A percentile compares a stretch with the other conserved stretches of the same genome.
These are phyloP conservation scores for Penicillium angulare DNA, from an alignment of 495 filamentous ascomycete species.

Conservation along the genomic window DNA sequence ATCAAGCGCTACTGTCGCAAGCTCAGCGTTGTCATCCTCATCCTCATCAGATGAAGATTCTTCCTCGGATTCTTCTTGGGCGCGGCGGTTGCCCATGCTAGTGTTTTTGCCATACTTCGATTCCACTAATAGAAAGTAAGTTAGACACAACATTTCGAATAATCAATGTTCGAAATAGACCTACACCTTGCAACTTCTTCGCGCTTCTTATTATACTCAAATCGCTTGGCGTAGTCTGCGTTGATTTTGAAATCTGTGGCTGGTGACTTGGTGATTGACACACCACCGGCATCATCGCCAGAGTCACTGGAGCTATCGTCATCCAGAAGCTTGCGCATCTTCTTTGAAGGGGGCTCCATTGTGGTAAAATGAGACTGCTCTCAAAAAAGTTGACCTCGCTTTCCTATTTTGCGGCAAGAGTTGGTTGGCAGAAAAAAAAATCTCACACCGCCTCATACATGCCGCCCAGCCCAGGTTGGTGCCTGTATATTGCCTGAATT, in stretches of 20 bases:
- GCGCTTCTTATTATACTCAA: constrained; percentile 95
- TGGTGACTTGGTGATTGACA: constrained; percentile 31
- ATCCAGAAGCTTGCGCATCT: constrained; percentile 44
- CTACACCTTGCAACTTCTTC: constrained; percentile 81
- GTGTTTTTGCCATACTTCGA: constrained; percentile 70
- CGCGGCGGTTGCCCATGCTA: constrained; percentile 30
- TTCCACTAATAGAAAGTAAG: constrained; percentile 58
- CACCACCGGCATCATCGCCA: constrained; percentile 50
- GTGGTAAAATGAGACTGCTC: constrained; percentile 1
- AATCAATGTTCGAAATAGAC: constrained; percentile 25
- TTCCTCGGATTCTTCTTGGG: constrained; percentile 36
- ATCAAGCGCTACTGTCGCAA: constrained; percentile 80
- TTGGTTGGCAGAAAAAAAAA: constrained; percentile 33
- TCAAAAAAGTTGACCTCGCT: neutral
- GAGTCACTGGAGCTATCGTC: constrained; percentile 52
- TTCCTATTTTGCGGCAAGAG: constrained; percentile 8
- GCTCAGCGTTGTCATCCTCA: constrained; percentile 85
- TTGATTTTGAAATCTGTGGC: constrained; percentile 73
- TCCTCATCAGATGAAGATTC: constrained; percentile 67
- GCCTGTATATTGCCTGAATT: constrained; percentile 13
- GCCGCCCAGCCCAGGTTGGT: neutral
- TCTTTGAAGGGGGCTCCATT: constrained; percentile 51
- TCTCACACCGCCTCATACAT: constrained; percentile 17
- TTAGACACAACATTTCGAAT: constrained; percentile 9
- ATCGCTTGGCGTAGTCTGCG: constrained; percentile 80